phyloP scores from a whole-genome alignment of 768 basidiomycete genomes.

The Tulasnella sp. region DNA sequence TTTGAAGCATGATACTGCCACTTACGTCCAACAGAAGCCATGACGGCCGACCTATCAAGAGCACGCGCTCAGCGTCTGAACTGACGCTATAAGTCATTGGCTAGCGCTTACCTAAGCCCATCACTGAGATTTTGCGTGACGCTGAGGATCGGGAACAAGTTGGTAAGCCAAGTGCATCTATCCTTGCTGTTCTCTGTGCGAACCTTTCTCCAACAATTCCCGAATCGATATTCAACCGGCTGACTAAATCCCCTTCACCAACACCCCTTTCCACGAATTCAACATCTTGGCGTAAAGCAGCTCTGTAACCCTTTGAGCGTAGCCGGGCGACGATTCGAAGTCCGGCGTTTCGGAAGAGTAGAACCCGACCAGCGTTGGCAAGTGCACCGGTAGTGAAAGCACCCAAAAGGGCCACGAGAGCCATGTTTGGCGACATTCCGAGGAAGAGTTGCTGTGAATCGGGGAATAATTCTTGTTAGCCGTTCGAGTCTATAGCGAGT shows the following conservation, averaged over 20 bases:
- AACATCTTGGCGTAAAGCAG: conserved; percentile 84
- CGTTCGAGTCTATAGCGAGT: neutral
- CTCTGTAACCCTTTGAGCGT: conserved; percentile 74
- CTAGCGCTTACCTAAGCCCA: conserved; percentile 41
- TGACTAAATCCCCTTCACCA: conserved; percentile 90
- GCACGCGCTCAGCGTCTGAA: neutral
- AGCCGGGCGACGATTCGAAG: conserved; percentile 88
- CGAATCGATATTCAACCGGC: conserved; percentile 84
- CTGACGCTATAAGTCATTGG: neutral
- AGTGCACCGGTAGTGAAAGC: conserved; percentile 83
- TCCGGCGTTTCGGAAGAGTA: conserved; percentile 83
- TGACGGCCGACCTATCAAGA: conserved; percentile 70
- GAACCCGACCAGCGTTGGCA: conserved; percentile 79
- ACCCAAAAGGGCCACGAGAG: conserved; percentile 65
- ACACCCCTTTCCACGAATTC: conserved; percentile 76
- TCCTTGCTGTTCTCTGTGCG: neutral
- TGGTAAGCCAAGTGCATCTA: neutral
- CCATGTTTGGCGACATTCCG: conserved; percentile 73
- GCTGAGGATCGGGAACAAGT: conserved; percentile 28
- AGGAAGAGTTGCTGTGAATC: conserved; percentile 64
- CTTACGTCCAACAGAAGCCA: conserved; percentile 90
- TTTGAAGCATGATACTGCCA: conserved; percentile 29
- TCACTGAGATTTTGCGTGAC: conserved; percentile 49
- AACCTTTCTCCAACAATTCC: conserved; percentile 92
- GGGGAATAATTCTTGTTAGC: neutral